These are phyloP conservation scores for Baorangia bicolor DNA, from an alignment of 768 basidiomycete genomes.

Conservation along the genomic window DNA sequence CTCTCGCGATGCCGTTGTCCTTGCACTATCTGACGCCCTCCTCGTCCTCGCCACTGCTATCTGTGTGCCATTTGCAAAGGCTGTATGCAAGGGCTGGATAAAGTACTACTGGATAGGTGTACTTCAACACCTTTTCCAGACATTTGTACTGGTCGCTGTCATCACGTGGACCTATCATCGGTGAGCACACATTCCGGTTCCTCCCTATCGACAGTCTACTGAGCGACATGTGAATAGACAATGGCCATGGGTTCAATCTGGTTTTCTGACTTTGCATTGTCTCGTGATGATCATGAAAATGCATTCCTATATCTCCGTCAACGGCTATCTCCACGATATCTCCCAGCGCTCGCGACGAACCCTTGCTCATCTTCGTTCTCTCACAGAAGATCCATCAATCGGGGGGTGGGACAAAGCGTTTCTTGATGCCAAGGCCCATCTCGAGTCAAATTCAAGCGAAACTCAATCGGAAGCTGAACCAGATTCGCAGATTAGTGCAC, in stretches of 20 bases:
- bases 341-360: constrained; percentile 45
- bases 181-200: constrained; percentile 35
- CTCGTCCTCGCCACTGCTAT: constrained; percentile 74
- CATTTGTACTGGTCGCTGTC: constrained; percentile 64
- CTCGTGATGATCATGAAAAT: constrained; percentile 94
- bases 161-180: constrained; percentile 91
- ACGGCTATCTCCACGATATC: constrained; percentile 73
- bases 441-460: constrained; percentile 30
- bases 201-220: background rate
- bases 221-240: constrained; percentile 45
- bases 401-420: constrained; percentile 73
- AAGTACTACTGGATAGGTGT: constrained; percentile 75
- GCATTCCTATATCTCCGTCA: constrained; percentile 90
- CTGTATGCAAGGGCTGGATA: constrained; percentile 75
- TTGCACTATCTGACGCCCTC: constrained; percentile 81
- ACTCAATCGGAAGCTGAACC: constrained; percentile 11
- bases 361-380: constrained; percentile 45
- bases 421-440: constrained; percentile 43
- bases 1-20: constrained; percentile 76
- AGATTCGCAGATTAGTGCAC: constrained; percentile 39
- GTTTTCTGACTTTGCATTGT: constrained; percentile 84
- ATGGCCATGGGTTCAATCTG: constrained; percentile 98
- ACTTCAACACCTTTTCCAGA: constrained; percentile 82
- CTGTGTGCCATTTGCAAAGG: constrained; percentile 83
- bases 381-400: constrained; percentile 39